Conservation (phyloP, 176 grass and related monocot genomes). For the Tillandsia fasciculata region DNA sequence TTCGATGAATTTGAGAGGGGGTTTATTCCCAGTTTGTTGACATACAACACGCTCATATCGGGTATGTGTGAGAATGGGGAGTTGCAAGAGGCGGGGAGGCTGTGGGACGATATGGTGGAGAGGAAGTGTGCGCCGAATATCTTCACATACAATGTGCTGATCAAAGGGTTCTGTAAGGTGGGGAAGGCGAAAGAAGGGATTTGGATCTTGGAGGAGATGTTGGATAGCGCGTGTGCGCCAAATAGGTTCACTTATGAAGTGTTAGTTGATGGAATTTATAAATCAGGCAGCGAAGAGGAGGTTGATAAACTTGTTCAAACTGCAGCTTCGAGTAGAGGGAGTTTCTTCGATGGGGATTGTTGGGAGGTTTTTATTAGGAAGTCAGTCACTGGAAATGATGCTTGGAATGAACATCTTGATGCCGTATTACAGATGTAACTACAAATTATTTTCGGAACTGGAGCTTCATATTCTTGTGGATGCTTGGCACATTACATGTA, state of each 20-base stretch:
- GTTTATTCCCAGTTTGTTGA: constrained; percentile 41
- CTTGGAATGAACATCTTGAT: constrained; percentile 22
- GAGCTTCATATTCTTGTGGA: background rate
- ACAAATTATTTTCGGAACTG: background rate
- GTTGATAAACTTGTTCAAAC: constrained; percentile 30
- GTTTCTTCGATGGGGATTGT: constrained; percentile 27
- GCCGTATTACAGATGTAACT: constrained; percentile 16
- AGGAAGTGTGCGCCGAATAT: constrained; percentile 47
- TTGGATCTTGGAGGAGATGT: constrained; percentile 48
- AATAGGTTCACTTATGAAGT: constrained; percentile 31
- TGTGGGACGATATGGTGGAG: constrained; percentile 80
- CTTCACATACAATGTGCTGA: constrained; percentile 55
- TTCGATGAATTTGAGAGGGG: constrained; percentile 55
- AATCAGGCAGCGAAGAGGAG: constrained; percentile 21
- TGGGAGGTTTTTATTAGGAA: constrained; percentile 53
- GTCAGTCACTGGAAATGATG: constrained; percentile 21
- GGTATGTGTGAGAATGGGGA: constrained; percentile 64
- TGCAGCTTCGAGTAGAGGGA: constrained; percentile 9
- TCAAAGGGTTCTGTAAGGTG: constrained; percentile 62
- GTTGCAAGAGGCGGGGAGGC: constrained; percentile 41
- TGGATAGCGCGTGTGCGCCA: constrained; percentile 34
- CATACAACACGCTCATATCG: constrained; percentile 60
- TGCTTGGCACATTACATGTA: background rate
- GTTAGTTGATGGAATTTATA: constrained; percentile 35
- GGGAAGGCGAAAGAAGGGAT: constrained; percentile 42